Conservation (phyloP, 139 green algal species). For the Helicosporidium sp. region DNA sequence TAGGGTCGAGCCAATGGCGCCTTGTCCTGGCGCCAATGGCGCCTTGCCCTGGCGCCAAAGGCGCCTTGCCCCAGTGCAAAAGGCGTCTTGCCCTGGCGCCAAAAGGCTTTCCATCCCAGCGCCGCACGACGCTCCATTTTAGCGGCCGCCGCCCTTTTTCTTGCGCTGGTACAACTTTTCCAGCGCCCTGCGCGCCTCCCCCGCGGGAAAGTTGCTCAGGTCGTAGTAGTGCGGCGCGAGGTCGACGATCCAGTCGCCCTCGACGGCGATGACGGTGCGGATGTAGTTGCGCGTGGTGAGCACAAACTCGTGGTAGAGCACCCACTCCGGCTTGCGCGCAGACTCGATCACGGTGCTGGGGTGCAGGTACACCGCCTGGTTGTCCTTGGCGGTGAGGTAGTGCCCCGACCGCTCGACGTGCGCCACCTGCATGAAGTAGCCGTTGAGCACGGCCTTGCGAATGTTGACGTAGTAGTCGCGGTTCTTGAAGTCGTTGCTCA, state of each 20-base stretch:
- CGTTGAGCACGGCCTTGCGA: conserved; percentile 71
- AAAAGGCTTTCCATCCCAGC: no score
- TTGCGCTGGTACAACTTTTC: conserved; percentile 63
- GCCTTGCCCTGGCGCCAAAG: not conserved
- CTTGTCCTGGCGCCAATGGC: not conserved
- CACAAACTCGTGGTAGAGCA: conserved; percentile 98
- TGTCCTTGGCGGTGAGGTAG: conserved; percentile 99
- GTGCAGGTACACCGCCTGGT: conserved; percentile 89
- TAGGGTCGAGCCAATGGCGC: no score
- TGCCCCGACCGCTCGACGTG: conserved; percentile 72
- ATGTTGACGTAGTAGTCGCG: conserved; percentile 94
- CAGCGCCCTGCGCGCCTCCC: conserved; percentile 59
- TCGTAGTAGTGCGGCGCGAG: conserved; percentile 94
- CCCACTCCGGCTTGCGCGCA: conserved; percentile 24
- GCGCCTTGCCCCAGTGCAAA: not conserved
- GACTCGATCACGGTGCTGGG: conserved; percentile 44
- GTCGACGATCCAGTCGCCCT: conserved; percentile 91
- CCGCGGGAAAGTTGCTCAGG: conserved; percentile 78
- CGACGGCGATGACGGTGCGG: conserved; percentile 72
- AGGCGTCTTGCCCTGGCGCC: not conserved
- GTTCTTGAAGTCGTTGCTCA: conserved; percentile 67
- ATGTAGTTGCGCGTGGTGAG: conserved; percentile 95
- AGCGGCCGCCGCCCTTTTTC: conserved; percentile 2
- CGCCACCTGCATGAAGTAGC: conserved; percentile 98
- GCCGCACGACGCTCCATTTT: no score